Evolutionary conservation across 495 filamentous ascomycete species (phyloP).

Genomic region (Penicillium simplicissimum): DNA sequence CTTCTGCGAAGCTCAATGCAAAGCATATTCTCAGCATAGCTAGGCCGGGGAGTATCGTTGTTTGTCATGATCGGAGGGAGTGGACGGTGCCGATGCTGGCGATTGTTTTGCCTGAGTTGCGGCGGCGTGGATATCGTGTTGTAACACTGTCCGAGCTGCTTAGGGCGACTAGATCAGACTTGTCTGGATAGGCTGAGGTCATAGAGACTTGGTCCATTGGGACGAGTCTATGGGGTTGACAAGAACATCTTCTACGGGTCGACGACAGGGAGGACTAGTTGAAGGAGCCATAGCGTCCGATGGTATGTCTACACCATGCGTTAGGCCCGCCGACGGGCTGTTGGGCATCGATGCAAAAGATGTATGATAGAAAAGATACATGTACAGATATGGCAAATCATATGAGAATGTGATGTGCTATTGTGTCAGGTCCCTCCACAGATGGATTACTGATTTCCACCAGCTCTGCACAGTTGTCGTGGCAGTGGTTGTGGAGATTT

Average conservation of each 20-base stretch:
- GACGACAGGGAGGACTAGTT: too few relatives aligned
- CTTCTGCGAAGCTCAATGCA: conserved; percentile 67
- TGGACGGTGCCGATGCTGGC: conserved; percentile 79
- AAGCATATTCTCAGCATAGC: conserved; percentile 78
- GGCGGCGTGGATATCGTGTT: conserved; percentile 63
- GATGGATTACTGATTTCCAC: conserved; percentile 26
- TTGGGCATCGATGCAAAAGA: too few relatives aligned
- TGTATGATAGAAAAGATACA: neutral
- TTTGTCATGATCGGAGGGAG: conserved; percentile 77
- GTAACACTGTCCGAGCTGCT: conserved; percentile 68
- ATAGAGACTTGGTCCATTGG: too few relatives aligned
- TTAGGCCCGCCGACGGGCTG: too few relatives aligned
- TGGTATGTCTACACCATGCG: too few relatives aligned
- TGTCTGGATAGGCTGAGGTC: neutral
- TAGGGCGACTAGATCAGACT: conserved; percentile 16
- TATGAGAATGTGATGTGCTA: conserved; percentile 9
- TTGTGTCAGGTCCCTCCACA: conserved; percentile 28
- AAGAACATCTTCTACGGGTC: too few relatives aligned
- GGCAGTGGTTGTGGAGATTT: conserved; percentile 18
- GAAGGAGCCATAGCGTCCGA: too few relatives aligned
- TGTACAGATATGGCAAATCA: neutral
- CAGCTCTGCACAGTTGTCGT: conserved; percentile 19
- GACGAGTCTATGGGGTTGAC: too few relatives aligned
- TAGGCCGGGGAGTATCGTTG: conserved; percentile 70
- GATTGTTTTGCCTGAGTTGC: conserved; percentile 68